These are phyloP conservation scores for Emergomyces orientalis DNA, from an alignment of 2,329 filamentous ascomycete species.

Conservation along the genomic window DNA sequence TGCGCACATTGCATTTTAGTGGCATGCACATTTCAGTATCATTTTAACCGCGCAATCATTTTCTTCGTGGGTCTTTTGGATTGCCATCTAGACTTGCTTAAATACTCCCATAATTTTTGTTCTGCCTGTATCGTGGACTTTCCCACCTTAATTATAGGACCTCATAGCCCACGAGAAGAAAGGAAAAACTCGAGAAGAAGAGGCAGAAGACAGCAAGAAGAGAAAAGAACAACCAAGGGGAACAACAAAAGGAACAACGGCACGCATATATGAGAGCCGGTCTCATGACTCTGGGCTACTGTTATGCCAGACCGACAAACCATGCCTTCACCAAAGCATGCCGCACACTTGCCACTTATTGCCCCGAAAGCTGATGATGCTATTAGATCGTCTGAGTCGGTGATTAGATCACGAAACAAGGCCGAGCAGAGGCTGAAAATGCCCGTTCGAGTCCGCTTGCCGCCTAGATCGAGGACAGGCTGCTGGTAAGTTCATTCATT, in stretches of 20 bases:
- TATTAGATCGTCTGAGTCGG: slow-evolving; percentile 23
- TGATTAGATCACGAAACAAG: slow-evolving; percentile 21
- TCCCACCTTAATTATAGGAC: not conserved
- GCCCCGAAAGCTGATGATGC: slow-evolving; percentile 37
- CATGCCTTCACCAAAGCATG: slow-evolving; percentile 30
- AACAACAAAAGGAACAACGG: not conserved
- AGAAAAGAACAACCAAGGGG: too few species aligned
- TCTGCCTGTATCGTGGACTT: not conserved
- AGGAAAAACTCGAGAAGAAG: not conserved
- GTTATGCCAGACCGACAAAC: slow-evolving; percentile 32
- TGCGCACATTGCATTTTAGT: not conserved
- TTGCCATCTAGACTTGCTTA: not conserved
- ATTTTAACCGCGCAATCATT: not conserved
- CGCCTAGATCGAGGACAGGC: slow-evolving; percentile 45
- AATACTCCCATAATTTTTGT: not conserved
- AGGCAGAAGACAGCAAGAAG: not conserved
- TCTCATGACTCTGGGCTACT: slow-evolving; percentile 9
- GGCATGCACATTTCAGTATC: not conserved
- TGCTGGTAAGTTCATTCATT: slow-evolving; percentile 38
- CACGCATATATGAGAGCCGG: not conserved
- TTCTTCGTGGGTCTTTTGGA: not conserved
- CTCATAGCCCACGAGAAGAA: not conserved
- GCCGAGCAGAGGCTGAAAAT: slow-evolving; percentile 24
- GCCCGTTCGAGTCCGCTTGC: slow-evolving; percentile 39
- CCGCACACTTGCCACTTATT: slow-evolving; percentile 35